These are phyloP conservation scores for Vaccinium macrocarpon DNA, from an alignment of 148 eudicot species.

Conservation along the genomic window DNA sequence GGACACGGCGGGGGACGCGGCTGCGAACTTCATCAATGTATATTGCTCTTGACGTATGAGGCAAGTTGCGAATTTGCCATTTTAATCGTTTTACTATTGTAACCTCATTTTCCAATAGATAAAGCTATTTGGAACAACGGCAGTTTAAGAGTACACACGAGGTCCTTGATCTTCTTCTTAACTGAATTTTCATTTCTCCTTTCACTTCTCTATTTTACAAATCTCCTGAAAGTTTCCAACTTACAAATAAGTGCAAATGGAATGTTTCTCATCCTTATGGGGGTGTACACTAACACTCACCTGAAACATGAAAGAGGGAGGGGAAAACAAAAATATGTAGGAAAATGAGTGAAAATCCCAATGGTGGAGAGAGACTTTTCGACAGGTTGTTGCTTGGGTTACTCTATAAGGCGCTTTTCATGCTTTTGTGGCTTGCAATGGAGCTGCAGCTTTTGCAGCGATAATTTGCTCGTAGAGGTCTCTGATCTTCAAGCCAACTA, in stretches of 20 bases:
- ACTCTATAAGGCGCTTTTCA: slow-evolving; percentile 18
- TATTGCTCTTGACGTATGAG: background rate
- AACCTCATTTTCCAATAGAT: background rate
- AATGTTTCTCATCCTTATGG: slow-evolving; percentile 18
- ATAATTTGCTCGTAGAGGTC: slow-evolving; percentile 87
- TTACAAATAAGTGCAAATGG: slow-evolving; percentile 23
- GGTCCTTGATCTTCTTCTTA: slow-evolving; percentile 9
- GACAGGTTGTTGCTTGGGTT: slow-evolving; percentile 15
- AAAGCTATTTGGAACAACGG: background rate
- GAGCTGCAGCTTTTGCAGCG: slow-evolving; percentile 48
- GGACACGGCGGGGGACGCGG: too few species aligned
- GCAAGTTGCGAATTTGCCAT: background rate
- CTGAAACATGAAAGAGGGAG: slow-evolving; percentile 4
- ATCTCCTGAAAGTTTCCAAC: slow-evolving; percentile 24
- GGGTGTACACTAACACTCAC: slow-evolving; percentile 16
- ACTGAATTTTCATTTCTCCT: slow-evolving; percentile 25
- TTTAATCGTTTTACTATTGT: background rate
- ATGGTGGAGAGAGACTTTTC: background rate
- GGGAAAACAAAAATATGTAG: slow-evolving; percentile 11
- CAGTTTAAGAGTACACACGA: background rate
- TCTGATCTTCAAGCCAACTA: slow-evolving; percentile 89
- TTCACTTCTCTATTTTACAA: slow-evolving; percentile 32
- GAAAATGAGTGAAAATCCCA: slow-evolving; percentile 5
- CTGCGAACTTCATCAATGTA: background rate
- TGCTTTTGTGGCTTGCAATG: slow-evolving; percentile 69